Percentiles rank a stretch among this genome's conserved stretches.
Evolutionary conservation across 2,329 filamentous ascomycete species (phyloP).

Genomic region (Aspergillus unguis): DNA sequence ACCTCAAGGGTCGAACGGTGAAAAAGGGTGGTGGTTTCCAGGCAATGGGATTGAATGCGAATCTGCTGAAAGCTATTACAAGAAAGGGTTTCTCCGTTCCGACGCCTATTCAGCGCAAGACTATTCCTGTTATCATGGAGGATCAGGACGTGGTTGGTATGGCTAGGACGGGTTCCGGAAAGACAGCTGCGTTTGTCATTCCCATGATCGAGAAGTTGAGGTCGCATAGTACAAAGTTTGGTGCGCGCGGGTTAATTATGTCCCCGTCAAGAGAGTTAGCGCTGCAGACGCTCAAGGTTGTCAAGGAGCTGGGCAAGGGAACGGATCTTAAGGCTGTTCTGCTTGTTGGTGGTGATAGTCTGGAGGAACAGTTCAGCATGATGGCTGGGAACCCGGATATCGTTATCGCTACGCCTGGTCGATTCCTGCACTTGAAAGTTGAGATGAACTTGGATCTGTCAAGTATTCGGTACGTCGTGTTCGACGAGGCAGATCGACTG

Average conservation of each 20-base stretch:
- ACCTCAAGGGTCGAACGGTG: constrained; percentile 76
- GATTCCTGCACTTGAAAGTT: constrained; percentile 93
- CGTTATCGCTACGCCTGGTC: constrained; percentile 92
- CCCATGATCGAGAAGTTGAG: constrained; percentile 96
- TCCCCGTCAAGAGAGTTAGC: constrained; percentile 93
- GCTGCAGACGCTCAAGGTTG: constrained; percentile 90
- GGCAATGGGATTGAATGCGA: constrained; percentile 81
- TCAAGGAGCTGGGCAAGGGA: constrained; percentile 87
- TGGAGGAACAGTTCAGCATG: constrained; percentile 90
- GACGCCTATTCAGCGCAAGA: constrained; percentile 95
- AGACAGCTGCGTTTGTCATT: constrained; percentile 96
- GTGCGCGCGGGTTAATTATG: constrained; percentile 79
- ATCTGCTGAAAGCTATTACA: constrained; percentile 83
- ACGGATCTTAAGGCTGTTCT: constrained; percentile 89
- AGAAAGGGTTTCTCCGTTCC: constrained; percentile 94
- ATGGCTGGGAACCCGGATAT: constrained; percentile 97
- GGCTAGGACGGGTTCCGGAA: constrained; percentile 97
- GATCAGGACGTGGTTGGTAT: constrained; percentile 97
- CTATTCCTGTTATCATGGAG: constrained; percentile 86
- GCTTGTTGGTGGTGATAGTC: constrained; percentile 88
- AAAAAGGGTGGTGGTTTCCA: constrained; percentile 98
- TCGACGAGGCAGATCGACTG: constrained; percentile 92
- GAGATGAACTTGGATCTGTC: constrained; percentile 93
- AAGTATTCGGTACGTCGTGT: constrained; percentile 89
- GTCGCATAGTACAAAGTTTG: constrained; percentile 80